phyloP scores from a whole-genome alignment of 2,329 filamentous ascomycete species.

The Neonectria magnoliae region DNA sequence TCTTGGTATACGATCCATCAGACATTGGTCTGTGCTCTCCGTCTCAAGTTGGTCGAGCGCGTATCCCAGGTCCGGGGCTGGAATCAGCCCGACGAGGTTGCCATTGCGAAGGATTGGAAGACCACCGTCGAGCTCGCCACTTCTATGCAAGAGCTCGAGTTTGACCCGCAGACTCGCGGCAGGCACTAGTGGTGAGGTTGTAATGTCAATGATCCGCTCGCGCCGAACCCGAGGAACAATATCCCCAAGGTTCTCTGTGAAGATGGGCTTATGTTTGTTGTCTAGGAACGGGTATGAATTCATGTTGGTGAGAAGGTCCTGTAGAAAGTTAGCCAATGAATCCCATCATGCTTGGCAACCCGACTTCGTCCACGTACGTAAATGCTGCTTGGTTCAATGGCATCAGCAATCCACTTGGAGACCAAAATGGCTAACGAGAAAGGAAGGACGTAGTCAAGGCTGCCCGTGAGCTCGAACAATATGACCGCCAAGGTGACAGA shows the following conservation, averaged over 20 bases:
- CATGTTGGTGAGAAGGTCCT: slow-evolving; percentile 94
- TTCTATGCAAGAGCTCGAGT: slow-evolving; percentile 81
- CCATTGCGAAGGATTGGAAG: slow-evolving; percentile 85
- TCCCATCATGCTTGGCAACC: neutral
- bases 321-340: slow-evolving; percentile 25
- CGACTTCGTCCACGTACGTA: slow-evolving; percentile 66
- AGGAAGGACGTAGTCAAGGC: slow-evolving; percentile 91
- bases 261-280: slow-evolving; percentile 91
- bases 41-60: slow-evolving; percentile 86
- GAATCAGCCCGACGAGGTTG: slow-evolving; percentile 88
- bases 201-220: slow-evolving; percentile 89
- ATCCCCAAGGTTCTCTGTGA: slow-evolving; percentile 87
- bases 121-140: slow-evolving; percentile 91
- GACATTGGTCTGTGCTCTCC: slow-evolving; percentile 77
- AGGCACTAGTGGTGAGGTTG: slow-evolving; percentile 80
- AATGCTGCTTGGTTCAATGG: slow-evolving; percentile 92
- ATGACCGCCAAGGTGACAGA: slow-evolving; percentile 96
- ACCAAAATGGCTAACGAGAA: slow-evolving; percentile 93
- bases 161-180: slow-evolving; percentile 82
- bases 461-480: slow-evolving; percentile 94
- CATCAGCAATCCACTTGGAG: slow-evolving; percentile 98
- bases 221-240: slow-evolving; percentile 81
- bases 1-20: slow-evolving; percentile 78
- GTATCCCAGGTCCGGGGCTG: slow-evolving; percentile 92
- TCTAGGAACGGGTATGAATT: slow-evolving; percentile 98